Evolutionary conservation across 2,329 filamentous ascomycete species (phyloP).

Genomic region (Neopestalotiopsis clavispora): DNA sequence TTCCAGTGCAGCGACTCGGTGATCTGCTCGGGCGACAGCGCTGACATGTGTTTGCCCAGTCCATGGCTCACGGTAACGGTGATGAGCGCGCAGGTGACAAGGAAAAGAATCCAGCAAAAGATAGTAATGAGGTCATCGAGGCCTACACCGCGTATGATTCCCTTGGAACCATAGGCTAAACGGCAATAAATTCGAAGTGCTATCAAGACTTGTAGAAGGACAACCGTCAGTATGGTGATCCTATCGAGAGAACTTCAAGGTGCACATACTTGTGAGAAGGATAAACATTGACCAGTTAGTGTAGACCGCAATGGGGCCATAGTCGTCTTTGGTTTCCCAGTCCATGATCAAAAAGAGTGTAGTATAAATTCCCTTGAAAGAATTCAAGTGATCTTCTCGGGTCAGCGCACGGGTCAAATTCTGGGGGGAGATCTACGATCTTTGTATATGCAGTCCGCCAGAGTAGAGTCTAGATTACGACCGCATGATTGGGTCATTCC

Average conservation of each 20-base stretch:
- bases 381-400: neutral
- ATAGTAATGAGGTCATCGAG: conserved; percentile 37
- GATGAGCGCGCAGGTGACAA: conserved; percentile 35
- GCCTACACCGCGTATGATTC: conserved; percentile 26
- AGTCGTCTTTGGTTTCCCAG: neutral
- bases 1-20: conserved; percentile 34
- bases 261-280: neutral
- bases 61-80: conserved; percentile 32
- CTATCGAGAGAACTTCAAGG: neutral
- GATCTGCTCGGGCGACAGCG: conserved; percentile 23
- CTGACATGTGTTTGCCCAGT: conserved; percentile 31
- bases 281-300: neutral
- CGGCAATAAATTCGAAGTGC: conserved; percentile 32
- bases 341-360: neutral
- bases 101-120: conserved; percentile 32
- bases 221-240: neutral
- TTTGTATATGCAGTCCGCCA: neutral
- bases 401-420: neutral
- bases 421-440: neutral
- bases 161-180: conserved; percentile 22
- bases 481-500: neutral
- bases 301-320: neutral
- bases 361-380: neutral
- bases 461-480: neutral
- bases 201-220: conserved; percentile 29